A percentile compares a stretch with the other conserved stretches of the same genome.
These are phyloP conservation scores for Yamadazyma trypodendri DNA, from an alignment of 1,139 yeast genomes.

Conservation along the genomic window DNA sequence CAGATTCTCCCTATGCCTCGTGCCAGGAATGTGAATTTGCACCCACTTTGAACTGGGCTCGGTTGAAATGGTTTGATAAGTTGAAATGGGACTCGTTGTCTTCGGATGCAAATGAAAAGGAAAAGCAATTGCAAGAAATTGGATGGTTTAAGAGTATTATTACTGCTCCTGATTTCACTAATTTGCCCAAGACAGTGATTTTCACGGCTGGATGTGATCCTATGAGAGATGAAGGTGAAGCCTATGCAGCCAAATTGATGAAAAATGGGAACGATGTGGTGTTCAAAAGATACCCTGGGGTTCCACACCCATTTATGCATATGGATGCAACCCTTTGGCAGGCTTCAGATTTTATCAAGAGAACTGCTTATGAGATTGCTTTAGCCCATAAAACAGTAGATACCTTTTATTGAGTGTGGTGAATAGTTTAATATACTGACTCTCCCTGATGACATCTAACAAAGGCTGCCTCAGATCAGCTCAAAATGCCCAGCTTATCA, in stretches of 20 bases:
- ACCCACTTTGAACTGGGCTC: constrained; percentile 29
- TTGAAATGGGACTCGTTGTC: constrained; percentile 20
- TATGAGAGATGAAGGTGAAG: constrained; percentile 44
- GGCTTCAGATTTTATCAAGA: constrained; percentile 22
- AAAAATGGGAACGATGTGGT: constrained; percentile 35
- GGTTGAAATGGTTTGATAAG: constrained; percentile 26
- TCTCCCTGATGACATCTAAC: no score
- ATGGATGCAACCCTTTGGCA: constrained; percentile 43
- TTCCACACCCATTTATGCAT: constrained; percentile 50
- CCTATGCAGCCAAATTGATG: constrained; percentile 37
- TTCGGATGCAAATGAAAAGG: constrained; percentile 41
- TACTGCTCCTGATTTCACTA: constrained; percentile 44
- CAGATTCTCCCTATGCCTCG: constrained; percentile 28
- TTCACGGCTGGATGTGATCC: constrained; percentile 50
- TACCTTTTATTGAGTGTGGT: constrained; percentile 5
- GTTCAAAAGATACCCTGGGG: constrained; percentile 40
- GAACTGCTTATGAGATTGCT: constrained; percentile 18
- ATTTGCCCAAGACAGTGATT: constrained; percentile 41
- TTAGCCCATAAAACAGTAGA: constrained; percentile 16
- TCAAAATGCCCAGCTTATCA: no score
- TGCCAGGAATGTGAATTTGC: constrained; percentile 43
- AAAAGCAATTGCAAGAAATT: constrained; percentile 37
- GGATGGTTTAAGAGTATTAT: constrained; percentile 35
- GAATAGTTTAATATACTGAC: background rate
- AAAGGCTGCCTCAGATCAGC: background rate